A percentile compares a stretch with the other conserved stretches of the same genome.
These are phyloP conservation scores for Karstenula rhodostoma DNA, from an alignment of 2,329 filamentous ascomycete species.

Conservation along the genomic window DNA sequence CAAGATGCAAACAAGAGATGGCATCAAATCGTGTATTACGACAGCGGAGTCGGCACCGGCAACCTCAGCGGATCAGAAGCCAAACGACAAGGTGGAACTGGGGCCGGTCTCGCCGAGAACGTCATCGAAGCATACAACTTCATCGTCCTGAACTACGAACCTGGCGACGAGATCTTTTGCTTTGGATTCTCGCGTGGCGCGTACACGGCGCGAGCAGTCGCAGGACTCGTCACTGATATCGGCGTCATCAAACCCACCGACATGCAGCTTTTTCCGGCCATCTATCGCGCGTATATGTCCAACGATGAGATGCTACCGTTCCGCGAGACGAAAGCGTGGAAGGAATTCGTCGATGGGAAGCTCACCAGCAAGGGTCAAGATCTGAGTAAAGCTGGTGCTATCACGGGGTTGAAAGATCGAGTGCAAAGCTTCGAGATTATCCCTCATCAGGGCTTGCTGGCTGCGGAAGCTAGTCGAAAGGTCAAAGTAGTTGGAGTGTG, in stretches of 20 bases:
- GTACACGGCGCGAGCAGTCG: conserved; percentile 54
- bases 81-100: conserved; percentile 51
- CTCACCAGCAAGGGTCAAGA: conserved; percentile 31
- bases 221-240: conserved; percentile 54
- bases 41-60: conserved; percentile 46
- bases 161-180: conserved; percentile 58
- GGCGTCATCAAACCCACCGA: conserved; percentile 57
- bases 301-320: conserved; percentile 39
- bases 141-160: conserved; percentile 58
- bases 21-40: conserved; percentile 49
- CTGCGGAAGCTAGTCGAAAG: conserved; percentile 32
- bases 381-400: conserved; percentile 24
- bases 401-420: conserved; percentile 33
- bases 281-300: conserved; percentile 50
- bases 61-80: conserved; percentile 35
- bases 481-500: conserved; percentile 58
- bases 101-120: conserved; percentile 56
- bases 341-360: conserved; percentile 48
- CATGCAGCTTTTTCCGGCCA: conserved; percentile 54
- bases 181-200: conserved; percentile 58
- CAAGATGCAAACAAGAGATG: conserved; percentile 36
- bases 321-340: conserved; percentile 38
- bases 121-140: conserved; percentile 61
- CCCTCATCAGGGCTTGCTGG: conserved; percentile 35
- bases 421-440: conserved; percentile 47